Evolutionary conservation across 768 basidiomycete species (phyloP).

Genomic region (Boletus edulis): DNA sequence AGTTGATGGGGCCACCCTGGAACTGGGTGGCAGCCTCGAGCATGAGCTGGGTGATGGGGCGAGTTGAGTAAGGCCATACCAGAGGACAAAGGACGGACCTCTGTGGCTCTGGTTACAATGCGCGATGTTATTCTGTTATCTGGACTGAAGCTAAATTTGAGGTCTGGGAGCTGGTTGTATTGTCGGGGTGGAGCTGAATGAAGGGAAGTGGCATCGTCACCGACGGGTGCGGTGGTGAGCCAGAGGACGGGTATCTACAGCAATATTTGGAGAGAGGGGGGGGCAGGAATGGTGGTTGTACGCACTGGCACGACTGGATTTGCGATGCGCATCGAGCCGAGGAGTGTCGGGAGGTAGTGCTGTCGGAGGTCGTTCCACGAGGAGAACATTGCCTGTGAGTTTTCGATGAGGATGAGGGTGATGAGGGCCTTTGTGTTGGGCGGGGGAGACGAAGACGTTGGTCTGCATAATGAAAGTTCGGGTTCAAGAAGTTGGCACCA

Average conservation of each 20-base stretch:
- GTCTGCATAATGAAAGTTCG: conserved; percentile 2
- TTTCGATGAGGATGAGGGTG: conserved; percentile 55
- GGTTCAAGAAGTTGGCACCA: conserved; percentile 1
- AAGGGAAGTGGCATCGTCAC: conserved; percentile 23
- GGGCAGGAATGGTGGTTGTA: conserved; percentile 1
- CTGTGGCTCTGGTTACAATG: conserved; percentile 43
- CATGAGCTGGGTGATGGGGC: conserved; percentile 21
- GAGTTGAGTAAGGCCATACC: neutral
- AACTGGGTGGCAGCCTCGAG: conserved; percentile 29
- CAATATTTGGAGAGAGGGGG: neutral
- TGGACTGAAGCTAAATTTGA: conserved; percentile 42
- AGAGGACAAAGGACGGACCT: conserved; percentile 34
- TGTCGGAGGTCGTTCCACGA: conserved; percentile 51
- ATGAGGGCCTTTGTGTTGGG: conserved; percentile 21
- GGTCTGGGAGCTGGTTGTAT: conserved; percentile 39
- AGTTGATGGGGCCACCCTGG: conserved; percentile 33
- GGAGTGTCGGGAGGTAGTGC: conserved; percentile 42
- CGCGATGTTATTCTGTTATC: conserved; percentile 45
- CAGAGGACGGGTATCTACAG: conserved; percentile 38
- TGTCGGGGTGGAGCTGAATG: conserved; percentile 36
- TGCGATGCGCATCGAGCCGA: conserved; percentile 38
- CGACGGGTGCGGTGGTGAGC: conserved; percentile 44
- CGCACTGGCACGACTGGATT: conserved; percentile 43
- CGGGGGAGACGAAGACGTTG: conserved; percentile 21
- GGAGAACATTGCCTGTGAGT: conserved; percentile 43